Base-by-base conservation (phyloP, 192 early-diverging fungal genomes). In the Podila verticillata region DNA sequence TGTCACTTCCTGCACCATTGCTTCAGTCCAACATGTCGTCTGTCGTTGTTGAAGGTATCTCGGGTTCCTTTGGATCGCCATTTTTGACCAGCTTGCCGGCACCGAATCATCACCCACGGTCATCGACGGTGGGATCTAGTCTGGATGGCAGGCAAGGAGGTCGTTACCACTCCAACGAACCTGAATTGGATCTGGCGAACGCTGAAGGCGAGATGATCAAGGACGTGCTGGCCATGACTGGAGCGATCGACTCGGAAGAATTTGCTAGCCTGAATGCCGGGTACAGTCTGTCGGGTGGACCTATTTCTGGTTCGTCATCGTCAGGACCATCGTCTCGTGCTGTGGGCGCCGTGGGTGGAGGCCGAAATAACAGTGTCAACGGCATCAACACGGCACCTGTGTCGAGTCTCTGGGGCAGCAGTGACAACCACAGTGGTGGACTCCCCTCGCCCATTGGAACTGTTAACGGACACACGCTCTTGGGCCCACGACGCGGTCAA, bases 361-460 rank as follows among this genome's bases (percentile, higher is more conserved):
- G 58, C 17, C 44, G 60, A 2, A 67, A 47, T 49, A 60, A 65
- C 31, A 65, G 49, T 32, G 57, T 26, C 28, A 51, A 12, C 35
- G 19, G 39, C 32, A 62, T 34, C 34, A 62, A 34, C 35, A 29
- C 28, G 19, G 2, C 61, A 35, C 61, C 61, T n/a, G 20, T 62
- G 61, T n/a, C 28, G 28, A 62, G 30, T n/a, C 44, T 64, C 15
- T 64, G 63, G 63, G 63, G 63, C 61, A 63, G 8, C 19, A 44
- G 47, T 44, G 32, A 48, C 15, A 54, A 36, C 26, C 48, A 62
- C 28, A 26, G 60, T 20, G 60, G 57, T 59, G 77, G 77, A 36
- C 30, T 80, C 19, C 77, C 77, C 4, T 80, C 77, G n/a, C 77
- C 77, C 1, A 80, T 80, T 54, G 77, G 77, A 22, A 67, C 77